Evolutionary conservation across 116 monocot species (phyloP).

Genomic region (Dioscorea cayenensis): DNA sequence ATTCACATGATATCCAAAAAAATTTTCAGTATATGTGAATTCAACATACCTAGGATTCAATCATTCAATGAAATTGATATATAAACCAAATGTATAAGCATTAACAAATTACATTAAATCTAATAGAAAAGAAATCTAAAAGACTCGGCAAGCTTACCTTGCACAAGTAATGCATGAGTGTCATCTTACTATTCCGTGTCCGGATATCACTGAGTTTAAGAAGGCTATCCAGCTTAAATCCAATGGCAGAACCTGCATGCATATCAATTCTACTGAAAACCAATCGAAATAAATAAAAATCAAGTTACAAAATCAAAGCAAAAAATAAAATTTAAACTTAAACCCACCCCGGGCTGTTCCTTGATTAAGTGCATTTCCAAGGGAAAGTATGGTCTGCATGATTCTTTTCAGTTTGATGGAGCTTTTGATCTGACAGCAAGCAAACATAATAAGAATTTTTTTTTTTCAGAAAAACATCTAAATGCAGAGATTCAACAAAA

Average conservation of each 20-base stretch:
- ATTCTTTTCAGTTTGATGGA: conserved; percentile 79
- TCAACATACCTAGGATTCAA: background rate
- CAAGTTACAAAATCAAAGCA: background rate
- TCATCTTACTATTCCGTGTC: conserved; percentile 78
- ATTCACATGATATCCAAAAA: background rate
- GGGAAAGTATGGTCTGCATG: conserved; percentile 94
- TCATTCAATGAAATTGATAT: background rate
- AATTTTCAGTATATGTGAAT: background rate
- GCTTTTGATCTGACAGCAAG: conserved; percentile 59
- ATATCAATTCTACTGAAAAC: background rate
- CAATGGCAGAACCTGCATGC: conserved; percentile 78
- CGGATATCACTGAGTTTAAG: conserved; percentile 84
- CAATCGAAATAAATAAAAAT: background rate
- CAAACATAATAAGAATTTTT: background rate
- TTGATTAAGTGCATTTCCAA: conserved; percentile 94
- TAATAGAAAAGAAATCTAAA: background rate
- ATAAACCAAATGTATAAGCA: background rate
- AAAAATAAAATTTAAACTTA: background rate
- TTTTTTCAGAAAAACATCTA: background rate
- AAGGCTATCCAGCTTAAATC: conserved; percentile 91
- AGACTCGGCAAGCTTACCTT: conserved; percentile 39
- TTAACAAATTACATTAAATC: background rate
- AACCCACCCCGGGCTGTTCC: conserved; percentile 85
- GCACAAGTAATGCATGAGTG: conserved; percentile 93
- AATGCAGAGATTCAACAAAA: background rate